phyloP scores from a whole-genome alignment of 2,329 filamentous ascomycete genomes.

The Paecilomyces dactylethromorphus region DNA sequence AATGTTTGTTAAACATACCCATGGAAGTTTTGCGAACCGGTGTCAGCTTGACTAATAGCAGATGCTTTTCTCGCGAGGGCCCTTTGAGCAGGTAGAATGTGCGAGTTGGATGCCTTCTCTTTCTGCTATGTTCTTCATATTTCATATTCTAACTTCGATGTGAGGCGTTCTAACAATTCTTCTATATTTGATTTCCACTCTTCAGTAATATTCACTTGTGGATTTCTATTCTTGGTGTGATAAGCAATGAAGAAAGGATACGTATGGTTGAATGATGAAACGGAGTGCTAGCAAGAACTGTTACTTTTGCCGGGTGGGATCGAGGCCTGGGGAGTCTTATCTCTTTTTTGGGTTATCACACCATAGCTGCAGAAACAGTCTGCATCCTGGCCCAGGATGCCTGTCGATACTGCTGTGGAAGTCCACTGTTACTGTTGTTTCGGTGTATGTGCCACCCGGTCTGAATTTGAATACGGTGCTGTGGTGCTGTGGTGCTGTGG shows the following conservation, averaged over 20 bases:
- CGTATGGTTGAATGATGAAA: neutral
- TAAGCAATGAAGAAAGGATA: neutral
- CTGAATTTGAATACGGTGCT: neutral
- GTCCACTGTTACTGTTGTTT: neutral
- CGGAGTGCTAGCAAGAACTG: neutral
- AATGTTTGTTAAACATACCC: slow-evolving; percentile 19
- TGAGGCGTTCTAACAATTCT: neutral
- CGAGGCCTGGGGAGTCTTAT: neutral
- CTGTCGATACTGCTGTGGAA: too few relatives aligned
- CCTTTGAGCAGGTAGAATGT: slow-evolving; percentile 11
- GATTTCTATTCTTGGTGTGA: neutral
- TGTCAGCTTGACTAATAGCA: slow-evolving; percentile 5
- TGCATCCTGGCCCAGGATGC: too few relatives aligned
- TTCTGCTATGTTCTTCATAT: neutral
- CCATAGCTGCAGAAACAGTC: too few relatives aligned
- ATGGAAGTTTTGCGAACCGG: slow-evolving; percentile 19
- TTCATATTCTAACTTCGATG: neutral
- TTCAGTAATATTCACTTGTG: neutral
- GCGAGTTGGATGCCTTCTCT: slow-evolving; percentile 4
- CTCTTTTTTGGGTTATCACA: too few relatives aligned
- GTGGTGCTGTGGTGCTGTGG: neutral
- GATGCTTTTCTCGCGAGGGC: neutral
- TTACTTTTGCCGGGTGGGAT: neutral
- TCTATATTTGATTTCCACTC: neutral
- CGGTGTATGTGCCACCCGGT: neutral